phyloP scores from a whole-genome alignment of 345 rosid species.

The Gossypium thurberi region DNA sequence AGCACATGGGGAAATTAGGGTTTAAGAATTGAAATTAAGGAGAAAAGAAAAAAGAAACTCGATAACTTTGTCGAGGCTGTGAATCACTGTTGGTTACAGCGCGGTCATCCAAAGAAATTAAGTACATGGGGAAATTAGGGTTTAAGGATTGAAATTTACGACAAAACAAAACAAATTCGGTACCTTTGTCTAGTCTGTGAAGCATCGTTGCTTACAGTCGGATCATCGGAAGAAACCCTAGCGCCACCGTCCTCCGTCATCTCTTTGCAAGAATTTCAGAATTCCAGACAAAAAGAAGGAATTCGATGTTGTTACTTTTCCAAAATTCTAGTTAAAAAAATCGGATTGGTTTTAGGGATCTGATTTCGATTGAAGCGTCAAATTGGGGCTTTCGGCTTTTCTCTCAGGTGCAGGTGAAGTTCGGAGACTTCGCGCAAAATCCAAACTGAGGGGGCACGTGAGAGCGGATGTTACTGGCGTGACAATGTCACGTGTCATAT shows the following conservation, averaged over 20 bases:
- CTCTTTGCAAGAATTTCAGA: not conserved
- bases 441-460: not conserved
- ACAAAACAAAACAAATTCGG: not conserved
- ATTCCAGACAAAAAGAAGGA: not conserved
- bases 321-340: not conserved
- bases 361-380: not conserved
- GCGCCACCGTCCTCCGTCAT: conserved; percentile 45
- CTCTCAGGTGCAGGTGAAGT: not conserved
- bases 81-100: conserved; percentile 25
- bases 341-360: not conserved
- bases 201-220: conserved; percentile 24
- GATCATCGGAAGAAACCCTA: conserved; percentile 36
- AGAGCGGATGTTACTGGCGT: not conserved
- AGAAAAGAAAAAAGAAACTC: not conserved
- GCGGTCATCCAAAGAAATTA: conserved; percentile 27
- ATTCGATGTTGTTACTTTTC: not conserved
- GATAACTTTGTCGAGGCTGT: conserved; percentile 47
- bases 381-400: not conserved
- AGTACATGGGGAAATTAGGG: not conserved
- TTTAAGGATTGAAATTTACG: not conserved
- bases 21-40: not conserved
- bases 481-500: not conserved
- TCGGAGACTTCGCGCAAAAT: not conserved
- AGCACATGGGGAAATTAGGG: not conserved
- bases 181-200: conserved; percentile 56